Base-by-base conservation (phyloP, 495 filamentous ascomycete species). In the Penicillium bialowiezense region DNA sequence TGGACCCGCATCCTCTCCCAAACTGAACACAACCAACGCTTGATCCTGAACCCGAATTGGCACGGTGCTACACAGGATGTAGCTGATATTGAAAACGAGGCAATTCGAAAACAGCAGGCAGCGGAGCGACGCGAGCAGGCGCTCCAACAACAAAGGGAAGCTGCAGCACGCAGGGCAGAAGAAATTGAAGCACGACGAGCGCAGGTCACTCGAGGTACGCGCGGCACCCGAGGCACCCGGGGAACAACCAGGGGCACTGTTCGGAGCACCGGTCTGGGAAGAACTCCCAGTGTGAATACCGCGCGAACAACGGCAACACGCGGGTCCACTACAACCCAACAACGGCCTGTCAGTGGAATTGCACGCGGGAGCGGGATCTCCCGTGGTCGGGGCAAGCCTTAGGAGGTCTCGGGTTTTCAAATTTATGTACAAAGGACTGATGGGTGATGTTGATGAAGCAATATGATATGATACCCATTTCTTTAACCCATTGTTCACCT, bases 1-100 rank as follows among this genome's bases (percentile, higher is more conserved):
- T 98, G 91, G 91, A 95, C 90, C 35, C 84, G 90, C 47, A 97
- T 97, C 52, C 80, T 98, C 4, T 91, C 88, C 18, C 93, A 97
- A 63, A 97, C 93, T 0, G 93, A 98, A 69, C 91, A 98, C 65
- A 97, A 95, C 59, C 91, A 97, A 60, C 84, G 93, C 3, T 71
- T 97, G 36, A 86, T 98, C 21, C 80, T 97, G 29, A 88, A 92
- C 55, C 87, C 88, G 2, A 74, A 83, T 40, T 98, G 93, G 93
- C 84, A 93, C 52, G 93, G 93, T 40, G 87, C 90, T 7, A 87
- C 77, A 5, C 81, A 89, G 63, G 93, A 98, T 71, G 70, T 95
- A 5, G 76, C 79, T 37, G 89, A 96, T 39, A 77, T 87, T 33
- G 91, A 97, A 62, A 84, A 82, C 46, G 93, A 97, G 59, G 79